Evolutionary conservation across 2,329 filamentous ascomycete species (phyloP).

Genomic region (Verticillium longisporum): DNA sequence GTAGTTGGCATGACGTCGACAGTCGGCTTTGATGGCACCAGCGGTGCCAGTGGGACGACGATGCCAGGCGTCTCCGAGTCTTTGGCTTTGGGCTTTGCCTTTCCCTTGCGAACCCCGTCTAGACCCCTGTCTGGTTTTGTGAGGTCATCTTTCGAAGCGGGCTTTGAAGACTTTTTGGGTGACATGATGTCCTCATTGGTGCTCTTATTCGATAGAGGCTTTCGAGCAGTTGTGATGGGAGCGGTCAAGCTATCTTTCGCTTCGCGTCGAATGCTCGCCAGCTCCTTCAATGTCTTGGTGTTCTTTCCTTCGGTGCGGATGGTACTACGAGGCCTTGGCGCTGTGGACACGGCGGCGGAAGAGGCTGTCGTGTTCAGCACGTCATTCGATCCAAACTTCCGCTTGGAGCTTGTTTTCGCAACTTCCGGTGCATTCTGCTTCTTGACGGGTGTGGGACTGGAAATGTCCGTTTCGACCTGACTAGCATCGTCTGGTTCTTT

Average conservation of each 20-base stretch:
- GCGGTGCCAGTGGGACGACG: background rate
- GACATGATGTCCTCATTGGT: conserved; percentile 54
- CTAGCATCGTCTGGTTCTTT: background rate
- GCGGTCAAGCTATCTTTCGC: conserved; percentile 22
- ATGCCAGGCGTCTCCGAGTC: conserved; percentile 7
- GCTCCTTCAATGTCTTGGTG: conserved; percentile 39
- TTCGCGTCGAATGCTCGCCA: conserved; percentile 35
- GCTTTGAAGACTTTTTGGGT: conserved; percentile 43
- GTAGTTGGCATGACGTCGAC: conserved; percentile 11
- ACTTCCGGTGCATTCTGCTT: conserved; percentile 7
- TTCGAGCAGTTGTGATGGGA: conserved; percentile 26
- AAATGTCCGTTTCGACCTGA: background rate
- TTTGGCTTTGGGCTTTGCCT: conserved; percentile 21
- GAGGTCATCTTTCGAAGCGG: conserved; percentile 5
- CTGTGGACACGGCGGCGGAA: background rate
- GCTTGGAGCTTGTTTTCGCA: conserved; percentile 46
- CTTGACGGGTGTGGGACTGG: background rate
- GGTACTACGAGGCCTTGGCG: background rate
- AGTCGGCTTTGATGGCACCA: conserved; percentile 4
- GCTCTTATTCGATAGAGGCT: conserved; percentile 49
- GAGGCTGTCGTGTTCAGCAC: conserved; percentile 28
- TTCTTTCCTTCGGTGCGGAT: conserved; percentile 19
- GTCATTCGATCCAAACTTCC: conserved; percentile 50
- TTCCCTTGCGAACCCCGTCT: conserved; percentile 15
- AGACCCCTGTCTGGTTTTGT: conserved; percentile 33